Base-by-base conservation (phyloP, 371 early-diverging fungal species). In the Spiromyces aspiralis region DNA sequence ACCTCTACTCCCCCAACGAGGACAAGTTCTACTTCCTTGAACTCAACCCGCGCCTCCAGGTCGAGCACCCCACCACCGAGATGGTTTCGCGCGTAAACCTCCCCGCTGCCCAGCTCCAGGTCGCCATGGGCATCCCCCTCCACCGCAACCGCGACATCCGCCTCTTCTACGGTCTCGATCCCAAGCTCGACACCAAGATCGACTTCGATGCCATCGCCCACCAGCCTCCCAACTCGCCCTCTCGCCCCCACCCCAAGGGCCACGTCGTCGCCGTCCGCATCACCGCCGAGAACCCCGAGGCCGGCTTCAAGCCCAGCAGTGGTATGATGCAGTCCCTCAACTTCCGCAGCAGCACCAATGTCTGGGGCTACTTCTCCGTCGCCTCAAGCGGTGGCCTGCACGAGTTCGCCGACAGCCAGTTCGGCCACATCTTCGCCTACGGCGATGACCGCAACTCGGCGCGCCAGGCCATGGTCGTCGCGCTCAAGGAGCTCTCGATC, bases 1-100 rank as follows among this genome's bases (percentile, higher is more conserved):
- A 95, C 59, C 75, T 99, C 25, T 96, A 90, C 73, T 83, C 84
- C 51, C 83, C 86, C 43, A 77, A 76, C 0, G 81, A 82, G 35
- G 82, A 87, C 54, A 70, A 85, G 53, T 95, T 86, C 74, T 97
- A 86, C 73, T 98, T 99, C 70, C 71, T 99, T 52, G 99, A 99
- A 72, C 73, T 97, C 48, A 99, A 99, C 74, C 93, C 98, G 26
- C 77, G 99, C 55, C 70, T 98, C 57, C 99, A 99, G 71, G 99
- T 99, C 23, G 99, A 99, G 76, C 99, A 99, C 75, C 96, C 98
- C 45, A 93, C 92, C 23, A 96, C 98, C 16, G 99, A 99, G 69
- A 91, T 97, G 83, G 90, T 95, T 25, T 90, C 94, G 27, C 95
- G 95, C 44, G 93, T 95, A 64, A 94, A 98, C 63, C 70, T 99